Base-by-base conservation (phyloP, 2,329 filamentous ascomycete species). In the Xylaria polymorpha region DNA sequence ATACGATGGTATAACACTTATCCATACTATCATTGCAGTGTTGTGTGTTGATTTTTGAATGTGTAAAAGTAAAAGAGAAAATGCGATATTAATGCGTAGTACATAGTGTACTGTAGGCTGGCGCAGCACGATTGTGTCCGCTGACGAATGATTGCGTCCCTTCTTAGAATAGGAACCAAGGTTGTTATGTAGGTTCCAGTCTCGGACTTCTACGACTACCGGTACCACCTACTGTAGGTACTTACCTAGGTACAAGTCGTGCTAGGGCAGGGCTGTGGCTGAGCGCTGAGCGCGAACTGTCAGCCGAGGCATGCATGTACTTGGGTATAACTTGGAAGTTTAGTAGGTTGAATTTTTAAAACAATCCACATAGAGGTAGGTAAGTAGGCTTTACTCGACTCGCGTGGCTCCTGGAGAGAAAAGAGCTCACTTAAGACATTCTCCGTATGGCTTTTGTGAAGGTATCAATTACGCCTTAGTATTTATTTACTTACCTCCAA, bases 111-210 rank as follows among this genome's bases (percentile, higher is more conserved):
- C n/a, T n/a, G n/a, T n/a, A n/a, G 20, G 44, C 22, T 57, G 53
- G 67, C 63, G 64, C 59, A 69, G 67, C 60, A 65, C 15, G 18
- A 51, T 39, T n/a, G 53, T 50, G 60, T 51, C 66, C 48, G 56
- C 61, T 55, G 46, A 63, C 50, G 56, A 62, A 62, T 69, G 63
- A 63, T 57, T 56, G 61, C 50, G 43, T 35, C 43, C 44, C 50
- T 60, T 50, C 4, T 41, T n/a, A 15, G 10, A 3, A 25, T 61
- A 18, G 20, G 12, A 3, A n/a, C 20, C 22, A 29, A 50, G 56
- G 57, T 7, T 43, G 20, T 32, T 25, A 35, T 10, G 41, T 14
- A 41, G 32, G 51, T 43, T 32, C 61, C 44, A 18, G 15, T 56
- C 43, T 29, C 10, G 20, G 37, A 32, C 14, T 46, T 25, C 41